phyloP scores from a whole-genome alignment of 78 protist species.

The Dictyostelium intermedium region DNA sequence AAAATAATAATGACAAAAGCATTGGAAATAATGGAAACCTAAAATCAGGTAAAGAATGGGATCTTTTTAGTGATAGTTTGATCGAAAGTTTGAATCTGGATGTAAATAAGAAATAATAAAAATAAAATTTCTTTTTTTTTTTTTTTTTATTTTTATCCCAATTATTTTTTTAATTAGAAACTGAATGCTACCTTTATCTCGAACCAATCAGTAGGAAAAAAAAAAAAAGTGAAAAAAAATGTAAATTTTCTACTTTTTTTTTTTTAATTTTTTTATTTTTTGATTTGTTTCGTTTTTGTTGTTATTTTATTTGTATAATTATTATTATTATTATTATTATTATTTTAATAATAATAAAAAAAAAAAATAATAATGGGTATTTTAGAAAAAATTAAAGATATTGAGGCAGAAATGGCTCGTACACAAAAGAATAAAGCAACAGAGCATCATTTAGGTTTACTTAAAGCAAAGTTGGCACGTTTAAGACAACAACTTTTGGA shows the following conservation, averaged over 20 bases:
- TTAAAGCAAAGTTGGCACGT: conserved; percentile 95
- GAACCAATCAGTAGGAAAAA: no score
- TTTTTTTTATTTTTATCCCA: no score
- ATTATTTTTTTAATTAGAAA: no score
- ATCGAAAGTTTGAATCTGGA: neutral
- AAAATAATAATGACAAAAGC: neutral
- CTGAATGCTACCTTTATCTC: no score
- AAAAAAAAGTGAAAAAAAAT: no score
- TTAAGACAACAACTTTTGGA: conserved; percentile 74
- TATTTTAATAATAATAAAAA: neutral
- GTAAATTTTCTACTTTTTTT: no score
- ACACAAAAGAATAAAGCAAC: conserved; percentile 99
- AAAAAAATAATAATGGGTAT: conserved; percentile 43
- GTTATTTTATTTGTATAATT: neutral
- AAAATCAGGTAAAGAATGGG: conserved; percentile 2
- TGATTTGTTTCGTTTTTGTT: neutral
- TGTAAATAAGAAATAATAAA: neutral
- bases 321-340: neutral
- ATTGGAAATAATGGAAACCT: neutral
- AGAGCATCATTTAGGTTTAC: conserved; percentile 89
- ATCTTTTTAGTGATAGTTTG: conserved; percentile 1
- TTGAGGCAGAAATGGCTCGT: conserved; percentile 91
- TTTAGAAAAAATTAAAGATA: conserved; percentile 82
- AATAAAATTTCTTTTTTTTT: neutral
- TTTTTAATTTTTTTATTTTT: no score